Percentiles rank a stretch among this genome's conserved stretches.
phyloP scores from a whole-genome alignment of 441 rosid species.

The Viola pubescens region DNA sequence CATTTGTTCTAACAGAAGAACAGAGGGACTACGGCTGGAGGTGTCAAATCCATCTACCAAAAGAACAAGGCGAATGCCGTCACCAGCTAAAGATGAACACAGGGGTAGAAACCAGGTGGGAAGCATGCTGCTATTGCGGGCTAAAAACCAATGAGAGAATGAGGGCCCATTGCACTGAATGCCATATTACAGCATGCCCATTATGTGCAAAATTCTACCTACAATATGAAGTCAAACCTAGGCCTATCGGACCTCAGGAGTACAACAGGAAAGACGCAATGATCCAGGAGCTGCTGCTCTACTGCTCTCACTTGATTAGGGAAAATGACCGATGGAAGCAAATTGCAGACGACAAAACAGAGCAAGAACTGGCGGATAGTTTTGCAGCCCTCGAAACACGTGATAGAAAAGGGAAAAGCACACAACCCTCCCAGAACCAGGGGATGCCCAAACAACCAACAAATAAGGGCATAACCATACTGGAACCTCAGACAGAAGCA shows the following conservation, averaged over 20 bases:
- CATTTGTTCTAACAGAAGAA: neutral
- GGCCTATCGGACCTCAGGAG: neutral
- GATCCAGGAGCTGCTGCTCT: neutral
- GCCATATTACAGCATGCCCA: neutral
- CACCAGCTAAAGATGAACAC: neutral
- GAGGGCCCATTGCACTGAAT: neutral
- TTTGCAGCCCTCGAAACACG: neutral
- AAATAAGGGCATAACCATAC: no score
- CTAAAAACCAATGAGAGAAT: neutral
- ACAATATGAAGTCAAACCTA: neutral
- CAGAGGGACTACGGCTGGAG: neutral
- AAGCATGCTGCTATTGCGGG: neutral
- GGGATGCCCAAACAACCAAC: no score
- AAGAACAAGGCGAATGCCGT: neutral
- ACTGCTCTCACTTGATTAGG: neutral
- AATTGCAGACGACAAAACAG: neutral
- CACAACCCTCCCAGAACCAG: no score
- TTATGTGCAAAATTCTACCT: neutral
- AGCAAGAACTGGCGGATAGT: neutral
- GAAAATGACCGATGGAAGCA: neutral
- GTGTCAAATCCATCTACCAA: no score
- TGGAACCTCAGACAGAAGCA: no score
- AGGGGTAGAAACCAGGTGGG: neutral
- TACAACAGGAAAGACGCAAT: neutral
- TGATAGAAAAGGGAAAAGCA: no score